Evolutionary conservation across 139 green algal genomes (phyloP).

Genomic region (Chlamydomonas sphaeroides): DNA sequence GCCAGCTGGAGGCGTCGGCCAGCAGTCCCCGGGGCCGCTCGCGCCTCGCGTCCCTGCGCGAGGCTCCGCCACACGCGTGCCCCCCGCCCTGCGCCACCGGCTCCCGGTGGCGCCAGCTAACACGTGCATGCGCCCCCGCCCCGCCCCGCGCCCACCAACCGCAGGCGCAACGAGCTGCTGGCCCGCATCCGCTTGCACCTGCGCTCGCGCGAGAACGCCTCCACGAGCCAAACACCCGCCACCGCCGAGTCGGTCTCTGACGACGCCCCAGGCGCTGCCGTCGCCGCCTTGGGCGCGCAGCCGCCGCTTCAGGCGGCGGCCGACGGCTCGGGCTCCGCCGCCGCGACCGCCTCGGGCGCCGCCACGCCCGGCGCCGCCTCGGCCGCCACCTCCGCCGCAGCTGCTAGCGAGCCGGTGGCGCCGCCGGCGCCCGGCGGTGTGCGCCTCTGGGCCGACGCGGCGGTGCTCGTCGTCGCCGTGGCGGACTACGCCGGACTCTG

Average conservation of each 20-base stretch:
- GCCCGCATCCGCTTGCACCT: conserved; percentile 65
- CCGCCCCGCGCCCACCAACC: too few species aligned
- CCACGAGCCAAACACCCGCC: too few species aligned
- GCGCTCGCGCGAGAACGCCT: conserved; percentile 19
- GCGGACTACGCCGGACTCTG: conserved; percentile 34
- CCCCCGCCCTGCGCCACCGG: too few species aligned
- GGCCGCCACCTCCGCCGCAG: background rate
- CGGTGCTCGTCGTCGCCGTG: conserved; percentile 24
- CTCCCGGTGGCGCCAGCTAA: too few species aligned
- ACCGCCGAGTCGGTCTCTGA: background rate
- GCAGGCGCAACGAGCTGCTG: conserved; percentile 54
- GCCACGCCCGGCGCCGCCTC: background rate
- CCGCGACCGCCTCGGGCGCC: background rate
- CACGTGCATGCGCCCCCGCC: too few species aligned
- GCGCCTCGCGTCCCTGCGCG: too few species aligned
- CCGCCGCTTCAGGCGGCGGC: too few species aligned
- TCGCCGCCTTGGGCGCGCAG: background rate
- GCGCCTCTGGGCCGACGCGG: background rate
- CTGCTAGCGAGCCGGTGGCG: background rate
- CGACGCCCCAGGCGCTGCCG: background rate
- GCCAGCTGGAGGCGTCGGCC: too few species aligned
- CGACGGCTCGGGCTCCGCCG: background rate
- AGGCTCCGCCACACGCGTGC: too few species aligned
- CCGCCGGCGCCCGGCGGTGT: background rate
- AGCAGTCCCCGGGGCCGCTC: too few species aligned